These are phyloP conservation scores for Capsella bursapastoris DNA, from an alignment of 345 rosid genomes.

Conservation along the genomic window DNA sequence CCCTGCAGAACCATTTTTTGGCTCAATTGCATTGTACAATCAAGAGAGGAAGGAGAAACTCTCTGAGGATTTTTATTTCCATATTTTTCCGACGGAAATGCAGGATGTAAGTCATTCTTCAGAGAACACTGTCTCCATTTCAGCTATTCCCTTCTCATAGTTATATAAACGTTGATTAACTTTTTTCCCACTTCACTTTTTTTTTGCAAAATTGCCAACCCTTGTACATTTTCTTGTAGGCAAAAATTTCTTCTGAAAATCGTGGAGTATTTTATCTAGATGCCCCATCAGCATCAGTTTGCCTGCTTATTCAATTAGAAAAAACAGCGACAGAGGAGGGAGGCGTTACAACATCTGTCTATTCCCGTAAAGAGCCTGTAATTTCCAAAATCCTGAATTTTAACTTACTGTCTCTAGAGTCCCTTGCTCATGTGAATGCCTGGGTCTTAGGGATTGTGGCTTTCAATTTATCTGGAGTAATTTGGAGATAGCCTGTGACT, in stretches of 20 bases:
- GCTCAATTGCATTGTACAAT: slow-evolving; percentile 86
- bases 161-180: slow-evolving; percentile 1
- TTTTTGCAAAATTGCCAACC: slow-evolving; percentile 16
- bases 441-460: slow-evolving; percentile 26
- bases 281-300: slow-evolving; percentile 89
- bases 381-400: slow-evolving; percentile 36
- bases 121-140: neutral
- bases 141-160: slow-evolving; percentile 12
- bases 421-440: slow-evolving; percentile 27
- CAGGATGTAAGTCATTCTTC: slow-evolving; percentile 72
- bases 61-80: slow-evolving; percentile 92
- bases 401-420: slow-evolving; percentile 7
- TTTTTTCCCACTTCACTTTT: slow-evolving; percentile 13
- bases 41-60: slow-evolving; percentile 93
- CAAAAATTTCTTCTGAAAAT: slow-evolving; percentile 60
- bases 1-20: slow-evolving; percentile 86
- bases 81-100: slow-evolving; percentile 66
- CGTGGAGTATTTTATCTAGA: slow-evolving; percentile 91
- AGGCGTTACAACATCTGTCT: slow-evolving; percentile 88
- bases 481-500: slow-evolving; percentile 22
- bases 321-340: slow-evolving; percentile 95
- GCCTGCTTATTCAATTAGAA: slow-evolving; percentile 89
- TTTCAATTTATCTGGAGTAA: slow-evolving; percentile 14
- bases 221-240: slow-evolving; percentile 52
- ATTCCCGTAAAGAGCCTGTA: slow-evolving; percentile 99